A percentile compares a stretch with the other conserved stretches of the same genome.
Evolutionary conservation across 2,329 filamentous ascomycete species (phyloP).

Genomic region (Periconia digitata): DNA sequence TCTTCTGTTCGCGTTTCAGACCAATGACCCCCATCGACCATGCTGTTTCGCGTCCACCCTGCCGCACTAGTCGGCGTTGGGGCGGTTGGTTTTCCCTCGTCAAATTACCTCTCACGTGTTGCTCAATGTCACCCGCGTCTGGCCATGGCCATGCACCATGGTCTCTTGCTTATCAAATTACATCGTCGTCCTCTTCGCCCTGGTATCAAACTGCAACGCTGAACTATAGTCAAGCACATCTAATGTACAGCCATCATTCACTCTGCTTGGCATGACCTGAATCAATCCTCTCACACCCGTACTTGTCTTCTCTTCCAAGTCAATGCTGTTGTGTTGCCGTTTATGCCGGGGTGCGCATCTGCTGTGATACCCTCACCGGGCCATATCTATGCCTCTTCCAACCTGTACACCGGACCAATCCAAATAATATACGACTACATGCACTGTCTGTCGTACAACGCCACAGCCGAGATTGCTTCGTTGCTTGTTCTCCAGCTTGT

Average conservation of each 20-base stretch:
- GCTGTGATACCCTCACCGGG: constrained; percentile 20
- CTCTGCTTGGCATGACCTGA: neutral
- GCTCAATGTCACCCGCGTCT: no score
- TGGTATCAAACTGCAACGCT: neutral
- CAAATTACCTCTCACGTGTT: neutral
- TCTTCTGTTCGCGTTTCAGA: neutral
- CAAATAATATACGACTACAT: no score
- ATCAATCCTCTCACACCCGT: neutral
- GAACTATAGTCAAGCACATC: neutral
- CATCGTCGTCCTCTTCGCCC: neutral
- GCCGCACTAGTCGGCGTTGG: neutral
- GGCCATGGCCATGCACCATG: neutral
- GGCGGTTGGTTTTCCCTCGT: neutral
- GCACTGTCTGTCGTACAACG: no score
- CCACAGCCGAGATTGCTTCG: no score
- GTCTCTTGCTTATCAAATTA: neutral
- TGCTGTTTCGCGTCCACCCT: neutral
- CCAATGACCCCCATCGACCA: no score
- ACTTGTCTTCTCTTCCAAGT: constrained; percentile 9
- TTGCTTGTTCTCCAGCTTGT: no score
- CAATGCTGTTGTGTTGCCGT: constrained; percentile 7
- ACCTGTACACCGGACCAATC: no score
- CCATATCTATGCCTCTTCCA: neutral
- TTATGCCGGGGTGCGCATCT: constrained; percentile 16
- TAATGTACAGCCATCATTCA: constrained; percentile 14